These are phyloP conservation scores for Xerocomus spinulosus DNA, from an alignment of 768 basidiomycete species.

Conservation along the genomic window DNA sequence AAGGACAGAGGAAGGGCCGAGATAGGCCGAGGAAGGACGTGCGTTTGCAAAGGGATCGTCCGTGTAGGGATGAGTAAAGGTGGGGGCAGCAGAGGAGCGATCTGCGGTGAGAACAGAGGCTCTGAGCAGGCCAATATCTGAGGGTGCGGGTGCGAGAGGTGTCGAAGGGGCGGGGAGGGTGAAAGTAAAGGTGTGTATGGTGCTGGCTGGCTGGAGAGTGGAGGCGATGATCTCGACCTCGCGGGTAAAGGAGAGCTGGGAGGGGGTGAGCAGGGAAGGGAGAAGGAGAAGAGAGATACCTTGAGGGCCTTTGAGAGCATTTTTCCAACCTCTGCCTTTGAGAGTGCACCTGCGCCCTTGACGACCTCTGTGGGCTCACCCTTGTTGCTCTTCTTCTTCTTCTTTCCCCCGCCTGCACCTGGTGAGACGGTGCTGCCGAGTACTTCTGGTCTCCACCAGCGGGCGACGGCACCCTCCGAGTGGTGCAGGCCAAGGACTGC, in stretches of 20 bases:
- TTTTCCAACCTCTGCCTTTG: slow-evolving; percentile 83
- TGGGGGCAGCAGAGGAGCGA: slow-evolving; percentile 58
- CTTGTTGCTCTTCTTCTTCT: slow-evolving; percentile 60
- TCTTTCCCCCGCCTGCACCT: slow-evolving; percentile 75
- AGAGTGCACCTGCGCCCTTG: slow-evolving; percentile 77
- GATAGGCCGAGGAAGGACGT: slow-evolving; percentile 73
- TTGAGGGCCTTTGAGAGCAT: slow-evolving; percentile 91
- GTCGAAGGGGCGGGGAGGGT: slow-evolving; percentile 72
- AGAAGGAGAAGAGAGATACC: slow-evolving; percentile 37
- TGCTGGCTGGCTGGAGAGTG: slow-evolving; percentile 90
- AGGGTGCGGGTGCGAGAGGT: slow-evolving; percentile 68
- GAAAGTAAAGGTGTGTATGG: slow-evolving; percentile 90
- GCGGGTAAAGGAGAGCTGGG: slow-evolving; percentile 81
- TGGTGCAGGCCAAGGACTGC: slow-evolving; percentile 79
- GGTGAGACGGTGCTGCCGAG: slow-evolving; percentile 84
- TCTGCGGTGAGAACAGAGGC: slow-evolving; percentile 68
- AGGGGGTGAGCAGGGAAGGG: neutral
- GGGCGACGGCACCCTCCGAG: slow-evolving; percentile 75
- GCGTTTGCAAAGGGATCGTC: slow-evolving; percentile 67
- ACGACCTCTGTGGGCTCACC: slow-evolving; percentile 49
- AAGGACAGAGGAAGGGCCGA: slow-evolving; percentile 70
- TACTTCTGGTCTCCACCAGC: slow-evolving; percentile 91
- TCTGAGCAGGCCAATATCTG: slow-evolving; percentile 57
- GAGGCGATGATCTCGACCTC: slow-evolving; percentile 94
- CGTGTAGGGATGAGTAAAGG: slow-evolving; percentile 69